phyloP scores from a whole-genome alignment of 2,329 filamentous ascomycete species.

The Chaetothyriales sp. region DNA sequence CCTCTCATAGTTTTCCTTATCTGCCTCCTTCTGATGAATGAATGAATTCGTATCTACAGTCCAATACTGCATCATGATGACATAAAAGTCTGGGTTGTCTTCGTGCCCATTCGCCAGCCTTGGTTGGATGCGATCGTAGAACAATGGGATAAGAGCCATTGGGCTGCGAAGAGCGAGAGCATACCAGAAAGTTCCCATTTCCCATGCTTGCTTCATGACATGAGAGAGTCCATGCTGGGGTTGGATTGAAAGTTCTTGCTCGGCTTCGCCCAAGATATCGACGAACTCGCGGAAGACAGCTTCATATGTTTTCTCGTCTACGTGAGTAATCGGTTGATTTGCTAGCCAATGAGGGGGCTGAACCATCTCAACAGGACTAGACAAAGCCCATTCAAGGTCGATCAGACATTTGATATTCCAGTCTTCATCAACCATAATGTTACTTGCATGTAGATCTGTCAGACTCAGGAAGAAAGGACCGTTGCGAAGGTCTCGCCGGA shows the following conservation, averaged over 20 bases:
- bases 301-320: constrained; percentile 7
- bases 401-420: constrained; percentile 17
- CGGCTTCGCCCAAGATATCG: constrained; percentile 1
- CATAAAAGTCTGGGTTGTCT: constrained; percentile 10
- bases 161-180: constrained; percentile 17
- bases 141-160: constrained; percentile 14
- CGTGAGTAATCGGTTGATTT: constrained; percentile 6
- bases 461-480: constrained; percentile 25
- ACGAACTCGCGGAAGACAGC: constrained; percentile 4
- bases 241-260: constrained; percentile 5
- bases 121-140: constrained; percentile 19
- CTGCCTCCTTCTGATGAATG: constrained; percentile 11
- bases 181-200: constrained; percentile 19
- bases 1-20: constrained; percentile 16
- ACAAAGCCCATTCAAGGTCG: constrained; percentile 20
- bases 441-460: constrained; percentile 28
- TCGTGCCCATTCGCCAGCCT: constrained; percentile 12
- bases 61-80: constrained; percentile 15
- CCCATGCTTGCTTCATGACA: constrained; percentile 17
- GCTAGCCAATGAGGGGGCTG: constrained; percentile 18
- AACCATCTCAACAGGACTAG: constrained; percentile 16
- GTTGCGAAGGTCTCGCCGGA: constrained; percentile 19
- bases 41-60: constrained; percentile 9
- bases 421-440: constrained; percentile 20
- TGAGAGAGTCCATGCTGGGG: constrained; percentile 2